A percentile compares a stretch with the other conserved stretches of the same genome.
Evolutionary conservation across 352 stramenopile genomes (phyloP).

Genomic region (Phytophthora melonis): DNA sequence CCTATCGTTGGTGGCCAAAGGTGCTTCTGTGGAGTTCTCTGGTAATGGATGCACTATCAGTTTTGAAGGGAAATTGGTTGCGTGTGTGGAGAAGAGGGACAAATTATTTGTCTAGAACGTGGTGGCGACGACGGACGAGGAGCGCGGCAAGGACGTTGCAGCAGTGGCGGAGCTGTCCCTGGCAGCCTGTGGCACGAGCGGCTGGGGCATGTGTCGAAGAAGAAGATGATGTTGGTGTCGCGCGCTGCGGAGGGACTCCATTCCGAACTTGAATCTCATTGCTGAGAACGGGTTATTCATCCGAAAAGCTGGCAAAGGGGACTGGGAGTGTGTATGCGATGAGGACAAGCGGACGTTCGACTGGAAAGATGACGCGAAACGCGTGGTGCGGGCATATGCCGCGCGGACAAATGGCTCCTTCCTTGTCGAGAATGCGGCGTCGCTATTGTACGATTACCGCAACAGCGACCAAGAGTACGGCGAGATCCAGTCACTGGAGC

Average conservation of each 20-base stretch:
- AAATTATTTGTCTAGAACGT: not conserved
- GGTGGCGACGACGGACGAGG: not conserved
- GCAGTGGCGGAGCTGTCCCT: not conserved
- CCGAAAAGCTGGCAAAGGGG: conserved; percentile 41
- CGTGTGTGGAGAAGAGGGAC: not conserved
- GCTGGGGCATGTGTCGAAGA: too few species aligned
- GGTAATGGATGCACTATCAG: not conserved
- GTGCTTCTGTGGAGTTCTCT: too few species aligned
- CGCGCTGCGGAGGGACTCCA: conserved; percentile 9
- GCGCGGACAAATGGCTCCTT: conserved; percentile 98
- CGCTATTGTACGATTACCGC: conserved; percentile 98
- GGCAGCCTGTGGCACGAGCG: too few species aligned
- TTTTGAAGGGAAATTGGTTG: not conserved
- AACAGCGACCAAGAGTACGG: conserved; percentile 99
- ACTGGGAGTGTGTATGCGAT: conserved; percentile 75
- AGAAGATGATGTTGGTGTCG: too few species aligned
- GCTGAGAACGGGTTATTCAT: conserved; percentile 79
- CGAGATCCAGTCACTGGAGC: conserved; percentile 95
- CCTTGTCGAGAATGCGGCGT: conserved; percentile 97
- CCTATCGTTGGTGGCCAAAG: too few species aligned
- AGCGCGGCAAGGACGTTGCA: not conserved
- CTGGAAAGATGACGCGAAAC: conserved; percentile 95
- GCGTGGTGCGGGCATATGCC: conserved; percentile 98
- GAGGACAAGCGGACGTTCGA: conserved; percentile 69
- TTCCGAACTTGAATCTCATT: conserved; percentile 66